These are phyloP conservation scores for Thelephora terrestris DNA, from an alignment of 1,284 basidiomycete genomes.

Conservation along the genomic window DNA sequence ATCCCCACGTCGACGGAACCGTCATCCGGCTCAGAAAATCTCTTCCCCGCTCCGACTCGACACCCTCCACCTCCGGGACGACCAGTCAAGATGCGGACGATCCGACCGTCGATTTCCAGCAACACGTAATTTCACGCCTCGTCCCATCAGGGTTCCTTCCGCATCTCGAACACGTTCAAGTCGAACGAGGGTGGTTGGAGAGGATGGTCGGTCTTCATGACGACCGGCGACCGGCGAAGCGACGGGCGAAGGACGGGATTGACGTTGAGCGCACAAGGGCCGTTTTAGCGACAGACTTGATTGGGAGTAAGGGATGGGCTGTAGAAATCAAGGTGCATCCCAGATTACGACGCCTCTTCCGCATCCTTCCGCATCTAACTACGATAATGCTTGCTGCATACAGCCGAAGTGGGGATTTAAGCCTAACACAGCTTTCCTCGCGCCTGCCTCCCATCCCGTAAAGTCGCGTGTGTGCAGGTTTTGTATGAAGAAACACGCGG, in stretches of 20 bases:
- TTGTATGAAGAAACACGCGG: constrained; percentile 65
- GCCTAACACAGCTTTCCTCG: constrained; percentile 50
- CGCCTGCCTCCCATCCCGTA: constrained; percentile 40
- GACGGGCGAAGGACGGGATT: constrained; percentile 46
- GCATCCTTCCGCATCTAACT: not conserved
- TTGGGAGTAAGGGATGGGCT: constrained; percentile 49
- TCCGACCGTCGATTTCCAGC: constrained; percentile 54
- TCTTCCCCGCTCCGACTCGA: not conserved
- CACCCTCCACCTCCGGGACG: not conserved
- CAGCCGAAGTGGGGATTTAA: constrained; percentile 95
- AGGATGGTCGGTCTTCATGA: constrained; percentile 38
- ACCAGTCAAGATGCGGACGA: constrained; percentile 40
- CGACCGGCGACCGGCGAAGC: constrained; percentile 39
- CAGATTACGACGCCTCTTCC: not conserved
- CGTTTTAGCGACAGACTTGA: constrained; percentile 66
- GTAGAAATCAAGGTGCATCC: constrained; percentile 79
- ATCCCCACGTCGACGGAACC: constrained; percentile 43
- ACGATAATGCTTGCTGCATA: constrained; percentile 2
- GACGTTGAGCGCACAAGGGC: constrained; percentile 46
- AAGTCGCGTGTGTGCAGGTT: constrained; percentile 77
- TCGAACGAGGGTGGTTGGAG: constrained; percentile 56
- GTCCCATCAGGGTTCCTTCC: constrained; percentile 53
- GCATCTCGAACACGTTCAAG: constrained; percentile 36
- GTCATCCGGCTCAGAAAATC: constrained; percentile 70
- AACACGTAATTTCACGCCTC: constrained; percentile 45